Evolutionary conservation across 805 yeast genomes (phyloP).

Genomic region (Wickerhamiella dianesei): DNA sequence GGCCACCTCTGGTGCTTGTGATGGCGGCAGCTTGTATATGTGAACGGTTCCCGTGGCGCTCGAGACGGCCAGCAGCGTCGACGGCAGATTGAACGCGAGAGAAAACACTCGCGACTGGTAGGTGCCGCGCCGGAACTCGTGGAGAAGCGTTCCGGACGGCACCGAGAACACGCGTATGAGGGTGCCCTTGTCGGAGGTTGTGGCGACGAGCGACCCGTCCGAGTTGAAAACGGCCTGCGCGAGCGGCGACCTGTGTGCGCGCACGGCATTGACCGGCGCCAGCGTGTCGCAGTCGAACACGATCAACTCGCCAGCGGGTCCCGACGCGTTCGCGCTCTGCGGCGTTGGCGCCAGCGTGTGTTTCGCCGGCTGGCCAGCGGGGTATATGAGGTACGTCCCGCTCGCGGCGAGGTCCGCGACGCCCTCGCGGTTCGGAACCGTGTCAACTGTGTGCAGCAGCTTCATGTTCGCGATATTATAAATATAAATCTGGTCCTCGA

Average conservation of each 20-base stretch:
- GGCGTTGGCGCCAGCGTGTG: conserved; percentile 12
- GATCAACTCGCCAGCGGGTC: conserved; percentile 49
- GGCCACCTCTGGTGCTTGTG: too few relatives aligned
- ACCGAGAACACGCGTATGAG: conserved; percentile 70
- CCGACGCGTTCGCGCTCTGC: conserved; percentile 14
- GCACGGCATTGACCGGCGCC: conserved; percentile 66
- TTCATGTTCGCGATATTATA: conserved; percentile 88
- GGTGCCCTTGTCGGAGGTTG: conserved; percentile 85
- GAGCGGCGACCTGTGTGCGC: conserved; percentile 72
- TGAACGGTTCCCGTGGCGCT: conserved; percentile 89
- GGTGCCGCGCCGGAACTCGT: conserved; percentile 73
- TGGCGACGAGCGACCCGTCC: conserved; percentile 72
- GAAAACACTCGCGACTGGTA: conserved; percentile 73
- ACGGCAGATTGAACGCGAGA: conserved; percentile 58
- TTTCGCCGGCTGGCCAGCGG: conserved; percentile 31
- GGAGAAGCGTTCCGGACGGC: conserved; percentile 37
- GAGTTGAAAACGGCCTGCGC: conserved; percentile 54
- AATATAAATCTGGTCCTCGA: conserved; percentile 69
- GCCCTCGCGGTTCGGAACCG: conserved; percentile 33
- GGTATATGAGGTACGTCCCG: conserved; percentile 36
- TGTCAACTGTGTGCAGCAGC: conserved; percentile 56
- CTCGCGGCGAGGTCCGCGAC: conserved; percentile 27
- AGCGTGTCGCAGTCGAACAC: conserved; percentile 64
- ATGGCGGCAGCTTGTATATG: conserved; percentile 37
- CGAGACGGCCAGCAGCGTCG: conserved; percentile 62